Base-by-base conservation (phyloP, 2,329 filamentous ascomycete species). In the Colletotrichum viniferum region DNA sequence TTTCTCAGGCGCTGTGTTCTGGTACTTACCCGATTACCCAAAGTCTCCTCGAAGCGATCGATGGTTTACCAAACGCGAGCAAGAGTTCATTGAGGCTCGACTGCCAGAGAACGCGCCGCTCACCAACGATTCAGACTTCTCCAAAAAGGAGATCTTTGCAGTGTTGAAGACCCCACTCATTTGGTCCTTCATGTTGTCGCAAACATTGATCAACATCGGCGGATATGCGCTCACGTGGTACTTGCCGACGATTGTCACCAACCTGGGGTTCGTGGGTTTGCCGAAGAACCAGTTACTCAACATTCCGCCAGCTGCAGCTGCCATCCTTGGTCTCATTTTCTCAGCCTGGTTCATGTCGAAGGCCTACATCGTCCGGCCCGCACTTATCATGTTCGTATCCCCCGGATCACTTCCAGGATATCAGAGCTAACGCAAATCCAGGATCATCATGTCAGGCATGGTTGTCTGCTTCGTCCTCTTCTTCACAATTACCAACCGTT, bases 261-360 rank as follows among this genome's bases (percentile, higher is more conserved):
- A 81, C 43, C 80, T 87, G 1, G 86, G 86, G 7, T 87, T 87
- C 70, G 84, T 83, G 4, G 79, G 79, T 3, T 79, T 87, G 18
- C 86, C 86, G 1, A 79, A 82, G 26, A 88, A 88, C 74, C 86
- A 87, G 70, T 79, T 88, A 7, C 81, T 87, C 9, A 86, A 87
- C 72, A 86, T 88, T n/a, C 86, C 86, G 0, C 86, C 86, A 1
- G 85, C 86, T 36, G 85, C 83, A 6, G 84, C 84, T 3, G 83
- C 83, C 1, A 82, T 88, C 3, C 74, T 84, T 0, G 81, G 83
- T 1, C 83, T 86, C 28, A 81, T 87, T 4, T 81, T 87, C 26
- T 84, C 83, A 0, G 84, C 83, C 3, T 84, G 85, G 77, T 82
- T 88, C 26, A 82, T 74, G 60, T 74, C 32, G n/a, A 77, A 81